These are phyloP conservation scores for Backusella parvicylindrica DNA, from an alignment of 192 early-diverging fungal genomes.

Conservation along the genomic window DNA sequence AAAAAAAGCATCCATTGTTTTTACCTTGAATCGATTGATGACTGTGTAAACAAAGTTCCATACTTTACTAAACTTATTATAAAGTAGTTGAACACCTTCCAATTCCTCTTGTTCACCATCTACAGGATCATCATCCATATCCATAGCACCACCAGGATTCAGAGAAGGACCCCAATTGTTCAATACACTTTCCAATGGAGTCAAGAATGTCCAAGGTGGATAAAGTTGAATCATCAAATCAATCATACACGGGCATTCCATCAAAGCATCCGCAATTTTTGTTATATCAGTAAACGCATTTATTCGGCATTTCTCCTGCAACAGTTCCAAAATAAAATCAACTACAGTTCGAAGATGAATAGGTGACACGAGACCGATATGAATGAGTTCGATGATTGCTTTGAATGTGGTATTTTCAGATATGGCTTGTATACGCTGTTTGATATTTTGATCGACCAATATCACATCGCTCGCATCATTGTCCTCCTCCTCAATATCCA, in stretches of 20 bases:
- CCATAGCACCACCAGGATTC: not conserved
- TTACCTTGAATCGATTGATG: constrained; percentile 24
- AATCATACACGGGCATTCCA: constrained; percentile 21
- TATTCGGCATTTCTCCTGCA: constrained; percentile 15
- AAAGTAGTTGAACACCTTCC: constrained; percentile 22
- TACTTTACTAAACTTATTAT: constrained; percentile 28
- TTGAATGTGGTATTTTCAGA: constrained; percentile 3
- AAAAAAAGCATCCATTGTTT: not conserved
- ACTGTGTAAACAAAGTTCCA: constrained; percentile 25
- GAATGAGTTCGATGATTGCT: constrained; percentile 15
- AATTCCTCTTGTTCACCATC: constrained; percentile 14
- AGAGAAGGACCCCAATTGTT: constrained; percentile 25
- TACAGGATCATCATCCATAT: constrained; percentile 7
- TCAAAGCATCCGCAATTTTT: constrained; percentile 24
- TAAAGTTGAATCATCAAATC: constrained; percentile 35
- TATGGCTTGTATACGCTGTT: constrained; percentile 21
- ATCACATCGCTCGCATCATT: not conserved
- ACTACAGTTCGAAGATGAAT: constrained; percentile 20
- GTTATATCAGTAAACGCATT: constrained; percentile 17
- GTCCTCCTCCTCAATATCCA: not conserved
- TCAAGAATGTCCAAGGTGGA: constrained; percentile 17
- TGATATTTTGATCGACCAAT: constrained; percentile 24
- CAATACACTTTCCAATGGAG: constrained; percentile 26
- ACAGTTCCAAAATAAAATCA: constrained; percentile 26
- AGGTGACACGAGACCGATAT: constrained; percentile 26